These are phyloP conservation scores for Pseudisothecium myosuroides DNA, from an alignment of 225 moss, liverwort and hornwort genomes.

Conservation along the genomic window DNA sequence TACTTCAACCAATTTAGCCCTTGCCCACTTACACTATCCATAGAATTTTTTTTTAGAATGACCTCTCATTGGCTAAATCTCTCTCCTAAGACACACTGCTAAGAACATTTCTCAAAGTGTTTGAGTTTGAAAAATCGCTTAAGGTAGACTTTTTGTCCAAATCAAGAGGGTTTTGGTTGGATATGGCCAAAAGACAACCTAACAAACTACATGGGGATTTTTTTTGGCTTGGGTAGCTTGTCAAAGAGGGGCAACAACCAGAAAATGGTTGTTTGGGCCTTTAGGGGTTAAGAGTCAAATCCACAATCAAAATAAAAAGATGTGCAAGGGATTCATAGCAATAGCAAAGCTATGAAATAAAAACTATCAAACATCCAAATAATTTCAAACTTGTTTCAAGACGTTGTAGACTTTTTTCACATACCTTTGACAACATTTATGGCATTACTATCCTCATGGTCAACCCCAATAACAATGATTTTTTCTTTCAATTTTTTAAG, in stretches of 20 bases:
- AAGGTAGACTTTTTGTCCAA: too few relatives aligned
- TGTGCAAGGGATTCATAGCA: not conserved
- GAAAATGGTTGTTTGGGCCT: not conserved
- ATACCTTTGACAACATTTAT: not conserved
- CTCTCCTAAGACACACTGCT: not conserved
- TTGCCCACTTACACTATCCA: not conserved
- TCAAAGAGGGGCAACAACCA: not conserved
- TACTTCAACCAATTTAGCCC: not conserved
- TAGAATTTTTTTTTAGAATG: not conserved
- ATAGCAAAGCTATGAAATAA: not conserved
- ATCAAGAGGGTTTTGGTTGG: not conserved
- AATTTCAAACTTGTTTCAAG: not conserved
- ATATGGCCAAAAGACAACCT: not conserved
- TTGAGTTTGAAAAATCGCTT: not conserved
- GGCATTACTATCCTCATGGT: not conserved
- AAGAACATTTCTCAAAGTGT: not conserved
- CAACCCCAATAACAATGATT: not conserved
- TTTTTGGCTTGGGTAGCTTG: rapidly evolving
- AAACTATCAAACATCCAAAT: not conserved
- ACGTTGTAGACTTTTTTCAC: rapidly evolving
- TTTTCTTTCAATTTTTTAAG: not conserved
- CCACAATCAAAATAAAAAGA: not conserved
- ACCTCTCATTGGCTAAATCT: too few relatives aligned
- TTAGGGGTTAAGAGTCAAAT: too few relatives aligned
- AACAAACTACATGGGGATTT: rapidly evolving